Base-by-base conservation (phyloP, 2,329 filamentous ascomycete genomes). In the Capronia americana region DNA sequence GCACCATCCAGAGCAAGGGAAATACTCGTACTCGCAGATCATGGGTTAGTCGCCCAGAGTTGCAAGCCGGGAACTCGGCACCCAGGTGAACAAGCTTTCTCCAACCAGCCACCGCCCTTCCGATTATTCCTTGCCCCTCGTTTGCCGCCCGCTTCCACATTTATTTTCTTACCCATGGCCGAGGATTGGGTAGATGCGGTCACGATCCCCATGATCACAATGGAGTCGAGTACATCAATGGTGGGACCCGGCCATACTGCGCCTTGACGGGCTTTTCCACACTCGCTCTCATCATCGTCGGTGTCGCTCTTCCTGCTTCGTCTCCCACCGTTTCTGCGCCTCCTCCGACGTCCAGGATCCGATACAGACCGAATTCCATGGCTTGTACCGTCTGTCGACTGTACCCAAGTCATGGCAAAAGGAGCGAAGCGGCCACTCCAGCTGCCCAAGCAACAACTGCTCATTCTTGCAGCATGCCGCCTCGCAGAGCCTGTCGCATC, bases 391-490 rank as follows among this genome's bases (percentile, higher is more conserved):
- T 28, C 44, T 38, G 51, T 12, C 28, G 30, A n/a, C 28, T 32
- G 14, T 44, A 51, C 51, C 48, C 56, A 61, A 65, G 63, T 60
- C 59, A 70, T 70, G 69, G 66, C 61, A 30, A 70, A 66, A 59
- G 63, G 57, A 60, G 59, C 60, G 28, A 70, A 70, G 41, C 58
- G 51, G 41, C 85, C 87, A 28, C 91, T 64, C 14, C 59, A 88
- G 81, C 84, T 95, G 83, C 92, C 92, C 0, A 83, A 87, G 50
- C 86, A 88, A 84, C 92, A 96, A 80, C 83, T 96, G 74, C 81
- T 88, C 51, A 93, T 96, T 75, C 81, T 96, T 70, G 91, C 90
- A 76, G 85, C 92, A 80, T 92, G 90, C 75, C 86, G 91, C 74
- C 90, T 94, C 74, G 89, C 91, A 67, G 91, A 94, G 76, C 91